Conservation (phyloP, 208 protist species). For the Leishmania guyanensis region DNA sequence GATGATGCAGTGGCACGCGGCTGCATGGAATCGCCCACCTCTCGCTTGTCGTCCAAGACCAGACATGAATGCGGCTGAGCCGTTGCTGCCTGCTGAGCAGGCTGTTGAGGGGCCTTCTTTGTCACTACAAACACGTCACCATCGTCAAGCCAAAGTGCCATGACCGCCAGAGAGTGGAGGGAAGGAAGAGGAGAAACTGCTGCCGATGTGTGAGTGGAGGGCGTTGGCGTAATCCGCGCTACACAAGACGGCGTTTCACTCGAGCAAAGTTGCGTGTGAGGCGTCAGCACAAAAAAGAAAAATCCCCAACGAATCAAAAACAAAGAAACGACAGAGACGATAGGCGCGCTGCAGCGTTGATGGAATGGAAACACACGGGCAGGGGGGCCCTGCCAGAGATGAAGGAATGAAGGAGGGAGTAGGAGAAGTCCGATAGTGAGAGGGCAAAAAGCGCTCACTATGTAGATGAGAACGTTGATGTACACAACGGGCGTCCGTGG, state of each 20-base stretch:
- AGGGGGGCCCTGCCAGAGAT: background rate
- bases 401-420: background rate
- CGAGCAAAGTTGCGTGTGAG: no score
- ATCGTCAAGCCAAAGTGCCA: slow-evolving; percentile 69
- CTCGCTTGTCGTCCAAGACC: background rate
- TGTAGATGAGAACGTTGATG: background rate
- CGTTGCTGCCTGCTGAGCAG: background rate
- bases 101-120: no score
- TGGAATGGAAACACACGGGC: background rate
- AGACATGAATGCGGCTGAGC: background rate
- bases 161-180: background rate
- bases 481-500: background rate
- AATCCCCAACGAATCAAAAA: no score
- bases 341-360: background rate
- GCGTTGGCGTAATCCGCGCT: background rate
- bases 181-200: background rate
- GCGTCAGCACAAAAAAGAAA: background rate
- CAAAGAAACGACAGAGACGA: background rate
- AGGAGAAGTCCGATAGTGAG: background rate
- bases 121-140: slow-evolving; percentile 4
- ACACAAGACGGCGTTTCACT: background rate
- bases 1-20: no score
- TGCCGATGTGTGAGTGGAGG: background rate
- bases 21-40: background rate
- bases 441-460: background rate